A percentile compares a stretch with the other conserved stretches of the same genome.
These are phyloP conservation scores for Claviceps africana DNA, from an alignment of 2,329 filamentous ascomycete species.

Conservation along the genomic window DNA sequence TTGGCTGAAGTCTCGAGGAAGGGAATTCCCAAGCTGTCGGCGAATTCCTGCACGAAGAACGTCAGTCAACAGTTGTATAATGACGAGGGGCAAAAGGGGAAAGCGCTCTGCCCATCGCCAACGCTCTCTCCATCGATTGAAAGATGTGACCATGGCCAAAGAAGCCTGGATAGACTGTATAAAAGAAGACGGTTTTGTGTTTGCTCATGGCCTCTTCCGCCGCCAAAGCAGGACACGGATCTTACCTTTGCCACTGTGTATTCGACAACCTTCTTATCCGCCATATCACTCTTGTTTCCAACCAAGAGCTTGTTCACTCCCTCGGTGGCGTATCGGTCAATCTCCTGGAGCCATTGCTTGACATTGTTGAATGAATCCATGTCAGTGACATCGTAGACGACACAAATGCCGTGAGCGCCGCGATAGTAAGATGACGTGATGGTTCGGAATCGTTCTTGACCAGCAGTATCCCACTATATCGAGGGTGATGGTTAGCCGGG, in stretches of 20 bases:
- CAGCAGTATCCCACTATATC: slow-evolving; percentile 89
- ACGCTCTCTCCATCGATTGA: too few relatives aligned
- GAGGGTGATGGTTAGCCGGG: neutral
- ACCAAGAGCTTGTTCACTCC: slow-evolving; percentile 99
- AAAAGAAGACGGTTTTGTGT: too few relatives aligned
- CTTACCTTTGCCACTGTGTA: slow-evolving; percentile 97
- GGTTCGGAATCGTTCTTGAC: slow-evolving; percentile 98
- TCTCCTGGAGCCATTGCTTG: slow-evolving; percentile 99
- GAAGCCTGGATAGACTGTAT: neutral
- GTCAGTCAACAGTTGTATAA: slow-evolving; percentile 9
- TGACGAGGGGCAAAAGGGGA: neutral
- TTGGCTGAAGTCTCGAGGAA: slow-evolving; percentile 99
- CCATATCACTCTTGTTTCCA: slow-evolving; percentile 99
- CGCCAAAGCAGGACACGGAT: neutral
- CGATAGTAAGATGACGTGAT: slow-evolving; percentile 99
- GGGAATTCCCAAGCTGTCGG: slow-evolving; percentile 94
- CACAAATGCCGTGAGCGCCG: slow-evolving; percentile 96
- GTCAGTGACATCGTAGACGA: slow-evolving; percentile 99
- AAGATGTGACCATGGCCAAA: neutral
- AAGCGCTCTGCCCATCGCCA: neutral
- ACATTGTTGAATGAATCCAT: slow-evolving; percentile 99
- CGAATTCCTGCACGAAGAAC: slow-evolving; percentile 61
- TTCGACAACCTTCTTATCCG: slow-evolving; percentile 99
- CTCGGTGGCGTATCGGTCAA: slow-evolving; percentile 97
- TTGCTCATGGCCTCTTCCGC: neutral